These are phyloP conservation scores for Cenchrus fungigraminus DNA, from an alignment of 176 grass and related monocot species.

Conservation along the genomic window DNA sequence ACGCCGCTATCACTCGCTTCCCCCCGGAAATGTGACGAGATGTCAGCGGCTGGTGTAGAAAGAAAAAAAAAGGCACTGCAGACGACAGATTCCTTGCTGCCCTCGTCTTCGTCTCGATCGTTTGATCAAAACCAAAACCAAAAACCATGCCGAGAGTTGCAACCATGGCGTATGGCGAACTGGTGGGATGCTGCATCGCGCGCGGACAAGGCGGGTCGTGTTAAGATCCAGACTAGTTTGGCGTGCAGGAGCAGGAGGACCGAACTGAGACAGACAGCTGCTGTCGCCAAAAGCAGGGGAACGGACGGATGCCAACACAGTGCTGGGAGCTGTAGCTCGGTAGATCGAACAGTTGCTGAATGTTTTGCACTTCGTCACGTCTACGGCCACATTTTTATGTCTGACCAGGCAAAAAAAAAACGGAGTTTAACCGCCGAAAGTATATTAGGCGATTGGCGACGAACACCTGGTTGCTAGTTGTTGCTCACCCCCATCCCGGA, in stretches of 20 bases:
- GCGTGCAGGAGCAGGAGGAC: neutral
- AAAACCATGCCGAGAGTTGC: neutral
- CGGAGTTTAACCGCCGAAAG: no score
- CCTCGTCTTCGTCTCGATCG: no score
- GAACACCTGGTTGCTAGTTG: neutral
- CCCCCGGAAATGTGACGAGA: slow-evolving; percentile 11
- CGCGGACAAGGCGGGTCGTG: slow-evolving; percentile 24
- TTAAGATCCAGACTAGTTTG: neutral
- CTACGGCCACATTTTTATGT: neutral
- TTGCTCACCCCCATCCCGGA: neutral
- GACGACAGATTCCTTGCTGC: neutral
- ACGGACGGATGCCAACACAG: neutral
- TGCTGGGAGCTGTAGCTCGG: neutral
- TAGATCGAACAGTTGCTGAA: slow-evolving; percentile 8
- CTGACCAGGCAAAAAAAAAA: neutral
- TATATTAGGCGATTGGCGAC: neutral
- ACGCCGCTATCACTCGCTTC: neutral
- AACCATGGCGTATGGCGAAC: neutral
- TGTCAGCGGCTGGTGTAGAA: neutral
- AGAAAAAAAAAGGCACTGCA: neutral
- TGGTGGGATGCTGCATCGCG: neutral
- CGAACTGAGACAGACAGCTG: neutral
- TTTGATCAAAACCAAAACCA: slow-evolving; percentile 1
- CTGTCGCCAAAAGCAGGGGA: neutral
- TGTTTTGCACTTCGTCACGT: neutral